Evolutionary conservation across 139 green algal genomes (phyloP), one percentile per base, ranked within the genome.

Genomic region (Prasinococcaceae sp.): DNA sequence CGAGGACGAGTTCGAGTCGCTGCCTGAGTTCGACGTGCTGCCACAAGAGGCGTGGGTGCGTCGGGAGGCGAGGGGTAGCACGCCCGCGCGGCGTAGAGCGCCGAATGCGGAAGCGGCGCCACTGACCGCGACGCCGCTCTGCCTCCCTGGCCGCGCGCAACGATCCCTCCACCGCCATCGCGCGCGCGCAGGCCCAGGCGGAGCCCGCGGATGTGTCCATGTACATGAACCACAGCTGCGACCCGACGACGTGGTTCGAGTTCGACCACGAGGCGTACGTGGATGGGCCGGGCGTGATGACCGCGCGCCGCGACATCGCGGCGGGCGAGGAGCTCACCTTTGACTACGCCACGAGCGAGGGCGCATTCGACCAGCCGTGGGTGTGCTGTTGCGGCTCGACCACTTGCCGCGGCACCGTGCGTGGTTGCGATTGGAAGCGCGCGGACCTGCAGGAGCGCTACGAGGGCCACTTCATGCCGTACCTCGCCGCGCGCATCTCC

Each of bases 181-280:
- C n/a, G n/a, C n/a, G n/a, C n/a, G n/a, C n/a, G n/a, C n/a, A n/a
- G n/a, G n/a, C n/a, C n/a, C n/a, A 47, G 39, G 19, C 25, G 6
- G 6, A 17, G 8, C 6, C 5, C 39, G 39, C 23, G 8, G 39
- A 47, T 10, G 19, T 20, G 39, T 47, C 39, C 19, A 47, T 47
- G 39, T 47, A 24, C 39, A 47, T 47, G 39, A 47, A 47, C 39
- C 39, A 47, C 39, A 22, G 6, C 6, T 47, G 39, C 39, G 39
- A 9, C 6, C 39, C 39, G 19, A 47, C 39, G 39, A 28, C 19
- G 6, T 47, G 39, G 39, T 47, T 47, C 39, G 39, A 47, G 9
- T 20, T 20, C 39, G 9, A 6, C 6, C 6, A 10, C 6, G 8
- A 28, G 8, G 12, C 12, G 12, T 8, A 47, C 6, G 10, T 8